Conservation (phyloP, 1,284 basidiomycete genomes). For the Filobasidium uniguttulatum region DNA sequence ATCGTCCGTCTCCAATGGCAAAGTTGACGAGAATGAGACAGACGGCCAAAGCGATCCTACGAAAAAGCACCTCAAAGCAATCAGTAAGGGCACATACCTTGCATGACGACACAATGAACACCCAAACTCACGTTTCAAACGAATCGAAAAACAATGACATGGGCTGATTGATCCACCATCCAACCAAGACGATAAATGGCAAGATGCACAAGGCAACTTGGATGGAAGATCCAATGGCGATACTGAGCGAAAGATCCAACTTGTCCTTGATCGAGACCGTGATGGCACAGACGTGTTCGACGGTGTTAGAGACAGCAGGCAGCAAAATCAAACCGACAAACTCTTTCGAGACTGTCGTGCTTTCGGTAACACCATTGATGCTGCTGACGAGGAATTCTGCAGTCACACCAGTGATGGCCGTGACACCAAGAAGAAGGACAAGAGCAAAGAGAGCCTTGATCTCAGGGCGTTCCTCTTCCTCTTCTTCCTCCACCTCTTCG, state of each 20-base stretch:
- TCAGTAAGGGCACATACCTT: constrained; percentile 11
- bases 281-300: constrained; percentile 79
- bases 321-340: constrained; percentile 77
- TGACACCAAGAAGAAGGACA: constrained; percentile 24
- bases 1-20: constrained; percentile 67
- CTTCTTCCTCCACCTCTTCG: constrained; percentile 18
- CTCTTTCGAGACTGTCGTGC: constrained; percentile 43
- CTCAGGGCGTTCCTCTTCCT: constrained; percentile 34
- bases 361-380: constrained; percentile 51
- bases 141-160: constrained; percentile 37
- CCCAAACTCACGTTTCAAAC: constrained; percentile 29
- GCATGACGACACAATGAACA: not conserved
- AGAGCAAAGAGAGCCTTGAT: constrained; percentile 39
- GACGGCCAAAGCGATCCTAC: constrained; percentile 40
- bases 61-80: constrained; percentile 22
- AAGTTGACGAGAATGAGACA: constrained; percentile 65
- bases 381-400: constrained; percentile 76
- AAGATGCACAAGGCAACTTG: constrained; percentile 80
- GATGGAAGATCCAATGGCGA: constrained; percentile 80
- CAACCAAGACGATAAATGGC: constrained; percentile 48
- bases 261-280: constrained; percentile 66
- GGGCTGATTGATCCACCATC: constrained; percentile 41
- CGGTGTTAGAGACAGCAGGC: constrained; percentile 56
- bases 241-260: constrained; percentile 47
- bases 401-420: constrained; percentile 45